Evolutionary conservation across 2,329 filamentous ascomycete species (phyloP).

Genomic region (Alternaria ethzedia): DNA sequence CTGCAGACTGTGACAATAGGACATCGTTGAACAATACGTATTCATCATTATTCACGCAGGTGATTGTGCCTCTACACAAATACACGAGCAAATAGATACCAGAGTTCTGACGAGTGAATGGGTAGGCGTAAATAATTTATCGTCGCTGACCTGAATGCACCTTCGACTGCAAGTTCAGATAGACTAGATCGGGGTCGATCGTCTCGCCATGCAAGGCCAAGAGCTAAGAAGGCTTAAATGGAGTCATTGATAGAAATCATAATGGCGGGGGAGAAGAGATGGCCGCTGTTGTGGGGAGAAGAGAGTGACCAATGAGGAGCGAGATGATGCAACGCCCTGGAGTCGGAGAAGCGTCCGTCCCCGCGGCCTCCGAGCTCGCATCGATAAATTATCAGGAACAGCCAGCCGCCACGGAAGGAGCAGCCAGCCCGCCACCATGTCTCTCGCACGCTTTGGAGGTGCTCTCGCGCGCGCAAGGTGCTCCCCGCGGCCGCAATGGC

Average conservation of each 20-base stretch:
- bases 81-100: background rate
- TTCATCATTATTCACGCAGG: background rate
- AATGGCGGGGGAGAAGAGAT: background rate
- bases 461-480: constrained; percentile 41
- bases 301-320: background rate
- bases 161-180: background rate
- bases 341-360: constrained; percentile 17
- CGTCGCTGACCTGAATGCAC: background rate
- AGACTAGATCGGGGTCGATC: background rate
- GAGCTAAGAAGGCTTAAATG: background rate
- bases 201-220: background rate
- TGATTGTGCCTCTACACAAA: background rate
- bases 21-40: background rate
- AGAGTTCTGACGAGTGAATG: background rate
- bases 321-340: background rate
- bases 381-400: constrained; percentile 33
- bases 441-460: constrained; percentile 45
- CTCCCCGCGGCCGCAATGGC: constrained; percentile 40
- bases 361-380: constrained; percentile 30
- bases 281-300: background rate
- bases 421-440: constrained; percentile 37
- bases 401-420: constrained; percentile 15
- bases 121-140: background rate
- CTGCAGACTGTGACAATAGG: background rate
- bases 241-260: background rate